These are phyloP conservation scores for Artemisia annua DNA, from an alignment of 129 eudicot species.

Conservation along the genomic window DNA sequence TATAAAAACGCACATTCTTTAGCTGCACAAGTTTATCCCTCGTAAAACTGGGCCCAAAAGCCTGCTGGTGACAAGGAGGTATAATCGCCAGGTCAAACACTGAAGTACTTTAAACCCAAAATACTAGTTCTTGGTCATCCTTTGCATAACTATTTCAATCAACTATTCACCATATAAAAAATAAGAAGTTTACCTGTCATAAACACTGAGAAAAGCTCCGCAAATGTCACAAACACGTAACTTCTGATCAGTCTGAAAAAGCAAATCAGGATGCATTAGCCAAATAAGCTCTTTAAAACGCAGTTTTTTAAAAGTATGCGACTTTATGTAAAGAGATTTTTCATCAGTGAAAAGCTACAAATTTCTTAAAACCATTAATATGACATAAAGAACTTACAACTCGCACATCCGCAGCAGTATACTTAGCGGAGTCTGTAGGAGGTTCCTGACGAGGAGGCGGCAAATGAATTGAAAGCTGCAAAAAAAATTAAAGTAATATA, in stretches of 20 bases:
- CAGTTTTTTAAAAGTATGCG: background rate
- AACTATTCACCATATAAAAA: background rate
- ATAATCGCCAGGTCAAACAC: slow-evolving; percentile 88
- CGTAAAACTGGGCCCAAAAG: slow-evolving; percentile 99
- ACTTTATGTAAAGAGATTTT: background rate
- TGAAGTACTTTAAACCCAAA: slow-evolving; percentile 72
- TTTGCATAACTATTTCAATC: slow-evolving; percentile 19
- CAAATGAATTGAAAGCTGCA: slow-evolving; percentile 45
- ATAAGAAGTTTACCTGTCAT: slow-evolving; percentile 68
- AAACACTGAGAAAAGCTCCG: slow-evolving; percentile 98
- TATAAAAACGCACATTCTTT: slow-evolving; percentile 95
- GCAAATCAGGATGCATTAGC: background rate
- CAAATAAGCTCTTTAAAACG: slow-evolving; percentile 8
- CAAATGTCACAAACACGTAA: slow-evolving; percentile 98
- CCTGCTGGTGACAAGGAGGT: slow-evolving; percentile 99
- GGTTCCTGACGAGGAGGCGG: slow-evolving; percentile 85
- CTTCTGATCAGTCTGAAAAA: slow-evolving; percentile 93
- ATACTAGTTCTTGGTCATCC: slow-evolving; percentile 43
- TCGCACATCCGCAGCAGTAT: slow-evolving; percentile 98
- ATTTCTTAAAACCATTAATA: background rate
- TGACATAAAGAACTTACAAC: slow-evolving; percentile 58
- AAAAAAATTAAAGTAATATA: background rate
- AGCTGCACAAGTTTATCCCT: slow-evolving; percentile 99
- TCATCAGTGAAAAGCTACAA: background rate
- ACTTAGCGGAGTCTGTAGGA: slow-evolving; percentile 67